Base-by-base conservation (phyloP, 1,139 yeast genomes). In the Protomyces inouyei region DNA sequence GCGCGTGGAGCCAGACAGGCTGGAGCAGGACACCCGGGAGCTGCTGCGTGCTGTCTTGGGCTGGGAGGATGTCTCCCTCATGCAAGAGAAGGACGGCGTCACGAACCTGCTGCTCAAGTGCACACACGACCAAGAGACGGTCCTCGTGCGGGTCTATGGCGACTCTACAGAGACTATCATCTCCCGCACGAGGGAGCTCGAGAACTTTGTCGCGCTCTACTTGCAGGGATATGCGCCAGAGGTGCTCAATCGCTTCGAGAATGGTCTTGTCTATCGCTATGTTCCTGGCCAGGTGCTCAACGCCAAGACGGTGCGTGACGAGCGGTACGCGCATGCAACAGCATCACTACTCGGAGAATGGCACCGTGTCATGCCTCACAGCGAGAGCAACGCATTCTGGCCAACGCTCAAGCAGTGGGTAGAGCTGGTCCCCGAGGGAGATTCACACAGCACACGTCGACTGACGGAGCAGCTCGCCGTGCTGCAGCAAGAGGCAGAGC, bases 111-210 rank as follows among this genome's bases (percentile, higher is more conserved):
- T 68, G 14, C 51, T 60, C 40, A 61, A 71, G 56, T 57, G 64
- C 59, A 53, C 64, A 5, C 66, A 70, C 12, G 65, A 68, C 36
- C 68, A 68, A 12, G 79, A 79, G 65, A 76, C 76, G 5, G 85
- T 86, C 1, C 78, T 88, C 52, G 85, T 87, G 67, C 77, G 95
- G 66, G 86, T 88, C 0, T 88, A 87, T 70, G 95, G 95, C 9
- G 82, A 83, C 65, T 92, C 92, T 18, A 88, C 95, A 0, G 82
- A 81, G 67, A 76, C 85, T 48, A 86, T 88, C 65, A 88, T 88
- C 53, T 91, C 87, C 73, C 78, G 95, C 69, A 87, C 86, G 70
- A 77, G 92, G 40, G 95, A 88, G 73, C 86, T 85, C 72, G 85
- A 86, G 38, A 85, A 87, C 69, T 93, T 87, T 72, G 74, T 85